phyloP scores from a whole-genome alignment of 73 alveolate species.

The Tetrahymena borealis region DNA sequence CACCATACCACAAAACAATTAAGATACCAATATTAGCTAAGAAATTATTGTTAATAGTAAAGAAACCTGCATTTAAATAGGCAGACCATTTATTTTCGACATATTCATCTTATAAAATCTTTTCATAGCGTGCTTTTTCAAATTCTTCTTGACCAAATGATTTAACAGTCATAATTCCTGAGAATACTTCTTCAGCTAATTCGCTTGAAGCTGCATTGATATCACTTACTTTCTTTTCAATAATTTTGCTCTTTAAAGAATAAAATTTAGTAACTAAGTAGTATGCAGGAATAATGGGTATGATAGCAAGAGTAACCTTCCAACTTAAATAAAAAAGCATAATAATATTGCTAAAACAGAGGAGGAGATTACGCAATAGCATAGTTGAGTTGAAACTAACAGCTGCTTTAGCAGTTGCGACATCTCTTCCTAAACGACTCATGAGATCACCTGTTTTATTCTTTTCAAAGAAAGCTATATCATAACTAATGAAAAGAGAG shows the following conservation, averaged over 20 bases:
- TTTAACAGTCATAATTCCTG: slow-evolving; percentile 41
- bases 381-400: slow-evolving; percentile 31
- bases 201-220: slow-evolving; percentile 19
- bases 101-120: not conserved
- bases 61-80: slow-evolving; percentile 12
- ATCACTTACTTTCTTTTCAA: slow-evolving; percentile 29
- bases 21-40: slow-evolving; percentile 27
- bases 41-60: slow-evolving; percentile 1
- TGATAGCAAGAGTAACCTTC: slow-evolving; percentile 36
- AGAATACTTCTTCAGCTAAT: slow-evolving; percentile 36
- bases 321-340: slow-evolving; percentile 19
- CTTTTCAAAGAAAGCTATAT: slow-evolving; percentile 18
- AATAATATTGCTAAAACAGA: not conserved
- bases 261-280: slow-evolving; percentile 9
- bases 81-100: not conserved
- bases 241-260: slow-evolving; percentile 4
- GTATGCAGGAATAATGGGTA: slow-evolving; percentile 23
- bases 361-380: slow-evolving; percentile 14
- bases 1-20: slow-evolving; percentile 44
- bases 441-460: slow-evolving; percentile 33
- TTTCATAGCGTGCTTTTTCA: slow-evolving; percentile 26
- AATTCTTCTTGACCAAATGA: slow-evolving; percentile 28
- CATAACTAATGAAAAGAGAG: slow-evolving; percentile 3
- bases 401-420: slow-evolving; percentile 29
- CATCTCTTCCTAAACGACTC: slow-evolving; percentile 33